Percentiles rank a stretch among this genome's conserved stretches.
phyloP scores from a whole-genome alignment of 495 filamentous ascomycete species.

The Lasiosphaeriaceae sp. region DNA sequence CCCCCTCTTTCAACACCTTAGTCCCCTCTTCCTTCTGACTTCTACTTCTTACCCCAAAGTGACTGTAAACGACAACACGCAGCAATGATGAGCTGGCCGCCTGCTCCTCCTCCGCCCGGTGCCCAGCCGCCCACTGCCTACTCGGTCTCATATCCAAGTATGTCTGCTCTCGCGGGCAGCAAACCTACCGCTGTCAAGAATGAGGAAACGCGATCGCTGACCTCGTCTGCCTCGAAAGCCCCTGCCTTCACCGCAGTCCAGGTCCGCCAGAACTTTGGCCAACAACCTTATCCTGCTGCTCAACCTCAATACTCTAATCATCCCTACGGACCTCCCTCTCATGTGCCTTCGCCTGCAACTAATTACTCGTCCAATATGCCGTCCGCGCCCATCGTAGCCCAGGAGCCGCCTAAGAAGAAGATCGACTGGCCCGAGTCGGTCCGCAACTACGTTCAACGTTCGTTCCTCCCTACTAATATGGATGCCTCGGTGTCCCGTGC shows the following conservation, averaged over 20 bases:
- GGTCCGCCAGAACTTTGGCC: constrained; percentile 42
- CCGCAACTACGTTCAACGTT: constrained; percentile 76
- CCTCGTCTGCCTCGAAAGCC: constrained; percentile 17
- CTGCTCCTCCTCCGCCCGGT: no score
- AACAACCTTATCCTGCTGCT: constrained; percentile 29
- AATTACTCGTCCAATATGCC: constrained; percentile 13
- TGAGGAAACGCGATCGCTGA: constrained; percentile 28
- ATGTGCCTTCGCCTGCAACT: constrained; percentile 18
- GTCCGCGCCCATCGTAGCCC: constrained; percentile 11
- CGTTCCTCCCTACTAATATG: constrained; percentile 69
- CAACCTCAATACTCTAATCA: constrained; percentile 22
- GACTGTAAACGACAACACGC: no score
- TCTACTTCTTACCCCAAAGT: no score
- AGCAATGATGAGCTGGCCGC: no score
- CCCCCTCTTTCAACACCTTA: no score
- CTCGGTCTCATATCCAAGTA: not conserved
- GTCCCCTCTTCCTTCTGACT: no score
- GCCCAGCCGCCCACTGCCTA: not conserved
- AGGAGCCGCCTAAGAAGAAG: constrained; percentile 48
- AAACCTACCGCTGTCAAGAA: not conserved
- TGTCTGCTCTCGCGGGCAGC: no score
- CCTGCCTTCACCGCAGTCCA: constrained; percentile 51
- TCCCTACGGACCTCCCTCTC: constrained; percentile 11
- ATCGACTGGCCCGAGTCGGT: constrained; percentile 74
- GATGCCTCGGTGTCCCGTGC: constrained; percentile 57